Evolutionary conservation across 345 rosid species (phyloP).

Genomic region (Crucihimalaya himalaica): DNA sequence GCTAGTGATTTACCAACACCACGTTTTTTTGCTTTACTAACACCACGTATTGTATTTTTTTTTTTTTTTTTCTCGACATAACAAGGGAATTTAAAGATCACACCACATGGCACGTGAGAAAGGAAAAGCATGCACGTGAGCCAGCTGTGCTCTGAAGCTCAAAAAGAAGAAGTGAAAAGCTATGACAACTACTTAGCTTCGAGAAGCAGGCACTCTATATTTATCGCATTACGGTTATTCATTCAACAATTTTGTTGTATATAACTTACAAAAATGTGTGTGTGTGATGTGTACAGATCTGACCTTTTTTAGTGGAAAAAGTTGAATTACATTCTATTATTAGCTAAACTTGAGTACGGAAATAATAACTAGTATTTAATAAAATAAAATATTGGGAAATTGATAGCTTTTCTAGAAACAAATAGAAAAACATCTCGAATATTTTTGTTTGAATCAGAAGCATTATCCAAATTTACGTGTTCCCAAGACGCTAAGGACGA

Average conservation of each 20-base stretch:
- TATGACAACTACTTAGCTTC: constrained; percentile 35
- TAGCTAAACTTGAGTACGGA: no score
- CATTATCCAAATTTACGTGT: constrained; percentile 26
- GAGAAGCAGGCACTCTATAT: constrained; percentile 32
- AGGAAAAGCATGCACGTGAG: constrained; percentile 35
- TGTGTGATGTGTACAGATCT: background rate
- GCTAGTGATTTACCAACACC: constrained; percentile 11
- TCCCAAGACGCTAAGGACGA: constrained; percentile 3
- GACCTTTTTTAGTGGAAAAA: no score
- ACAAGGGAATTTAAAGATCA: constrained; percentile 22
- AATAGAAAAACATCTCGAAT: background rate
- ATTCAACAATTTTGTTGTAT: background rate
- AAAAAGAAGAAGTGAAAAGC: constrained; percentile 18
- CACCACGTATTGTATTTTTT: background rate
- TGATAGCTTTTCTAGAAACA: no score
- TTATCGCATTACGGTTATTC: background rate
- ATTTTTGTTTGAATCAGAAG: background rate
- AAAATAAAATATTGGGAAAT: no score
- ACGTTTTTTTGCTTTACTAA: constrained; percentile 4
- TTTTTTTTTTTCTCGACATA: background rate
- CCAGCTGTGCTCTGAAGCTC: constrained; percentile 36
- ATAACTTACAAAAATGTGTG: background rate
- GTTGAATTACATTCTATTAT: no score
- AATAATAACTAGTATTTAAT: no score
- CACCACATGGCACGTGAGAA: constrained; percentile 41